A percentile compares a stretch with the other conserved stretches of the same genome.
Evolutionary conservation across 225 moss, liverwort and hornwort genomes (phyloP).

Genomic region (Sphagnum tenellum): DNA sequence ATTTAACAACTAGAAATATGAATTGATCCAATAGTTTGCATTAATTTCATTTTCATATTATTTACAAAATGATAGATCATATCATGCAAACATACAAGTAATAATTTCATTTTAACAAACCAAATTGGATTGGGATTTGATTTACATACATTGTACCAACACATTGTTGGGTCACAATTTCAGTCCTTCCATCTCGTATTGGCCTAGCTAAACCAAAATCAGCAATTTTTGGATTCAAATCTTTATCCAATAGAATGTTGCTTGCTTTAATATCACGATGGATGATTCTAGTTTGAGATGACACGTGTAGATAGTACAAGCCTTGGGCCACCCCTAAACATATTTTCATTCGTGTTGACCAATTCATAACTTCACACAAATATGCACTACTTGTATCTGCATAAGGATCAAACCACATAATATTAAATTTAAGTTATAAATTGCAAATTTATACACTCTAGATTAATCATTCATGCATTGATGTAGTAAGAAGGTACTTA

Average conservation of each 20-base stretch:
- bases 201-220: conserved; percentile 45
- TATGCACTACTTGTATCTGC: not conserved
- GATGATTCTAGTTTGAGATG: conserved; percentile 35
- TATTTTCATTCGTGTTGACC: conserved; percentile 19
- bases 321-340: conserved; percentile 24
- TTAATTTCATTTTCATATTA: too few species aligned
- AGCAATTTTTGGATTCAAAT: conserved; percentile 27
- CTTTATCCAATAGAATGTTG: conserved; percentile 29
- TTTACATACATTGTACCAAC: conserved; percentile 16
- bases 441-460: not conserved
- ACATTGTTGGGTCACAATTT: conserved; percentile 15
- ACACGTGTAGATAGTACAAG: conserved; percentile 32
- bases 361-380: conserved; percentile 7
- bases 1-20: too few species aligned
- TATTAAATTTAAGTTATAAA: not conserved
- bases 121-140: too few species aligned
- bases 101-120: too few species aligned
- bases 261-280: conserved; percentile 45
- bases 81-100: too few species aligned
- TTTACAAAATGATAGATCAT: too few species aligned
- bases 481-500: too few species aligned
- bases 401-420: not conserved
- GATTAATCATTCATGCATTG: too few species aligned
- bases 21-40: too few species aligned
- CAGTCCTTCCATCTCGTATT: conserved; percentile 11